Percentiles rank a stretch among this genome's conserved stretches.
phyloP scores from a whole-genome alignment of 164 flowering plant genomes.

The Annona cherimola region DNA sequence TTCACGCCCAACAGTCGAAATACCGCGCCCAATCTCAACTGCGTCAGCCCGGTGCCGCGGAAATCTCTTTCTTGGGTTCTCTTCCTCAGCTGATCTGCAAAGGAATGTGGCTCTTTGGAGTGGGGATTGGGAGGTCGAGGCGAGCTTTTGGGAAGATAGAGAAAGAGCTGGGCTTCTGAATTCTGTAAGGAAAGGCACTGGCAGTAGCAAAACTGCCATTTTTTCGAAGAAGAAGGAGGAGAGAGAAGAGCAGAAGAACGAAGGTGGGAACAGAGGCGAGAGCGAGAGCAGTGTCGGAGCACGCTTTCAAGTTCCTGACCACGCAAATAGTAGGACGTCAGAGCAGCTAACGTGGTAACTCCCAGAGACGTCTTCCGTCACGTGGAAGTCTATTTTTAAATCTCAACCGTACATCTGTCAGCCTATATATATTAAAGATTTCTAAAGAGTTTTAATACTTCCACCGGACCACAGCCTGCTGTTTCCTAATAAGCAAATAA shows the following conservation, averaged over 20 bases:
- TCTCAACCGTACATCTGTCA: background rate
- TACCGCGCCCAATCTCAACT: constrained; percentile 22
- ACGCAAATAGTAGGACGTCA: background rate
- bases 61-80: constrained; percentile 8
- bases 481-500: too few species aligned
- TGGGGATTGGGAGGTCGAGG: background rate
- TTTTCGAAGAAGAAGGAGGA: background rate
- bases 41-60: constrained; percentile 23
- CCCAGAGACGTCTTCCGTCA: background rate
- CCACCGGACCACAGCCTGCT: too few species aligned
- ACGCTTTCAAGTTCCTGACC: background rate
- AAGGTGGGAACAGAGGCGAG: too few species aligned
- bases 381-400: background rate
- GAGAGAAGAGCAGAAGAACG: background rate
- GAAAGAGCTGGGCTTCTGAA: constrained; percentile 11
- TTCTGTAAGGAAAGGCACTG: constrained; percentile 7
- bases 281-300: background rate
- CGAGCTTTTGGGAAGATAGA: constrained; percentile 11
- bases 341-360: background rate
- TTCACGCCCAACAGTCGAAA: constrained; percentile 12
- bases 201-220: background rate
- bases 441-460: too few species aligned
- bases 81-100: background rate
- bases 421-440: too few species aligned
- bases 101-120: background rate